These are phyloP conservation scores for Aspergillus amoenus DNA, from an alignment of 2,329 filamentous ascomycete genomes.

Conservation along the genomic window DNA sequence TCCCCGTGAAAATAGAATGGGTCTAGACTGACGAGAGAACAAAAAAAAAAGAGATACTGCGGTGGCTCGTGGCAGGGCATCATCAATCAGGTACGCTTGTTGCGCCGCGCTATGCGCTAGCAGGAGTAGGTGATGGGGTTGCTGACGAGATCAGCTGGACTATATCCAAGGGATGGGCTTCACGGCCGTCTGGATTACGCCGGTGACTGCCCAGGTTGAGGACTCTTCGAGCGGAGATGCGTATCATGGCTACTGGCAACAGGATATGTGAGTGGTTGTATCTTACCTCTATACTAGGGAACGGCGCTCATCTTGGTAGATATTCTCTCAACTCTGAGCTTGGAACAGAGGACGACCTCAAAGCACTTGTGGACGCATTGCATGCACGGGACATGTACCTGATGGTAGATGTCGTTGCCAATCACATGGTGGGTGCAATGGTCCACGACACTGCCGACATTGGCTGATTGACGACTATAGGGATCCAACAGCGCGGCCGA, in stretches of 20 bases:
- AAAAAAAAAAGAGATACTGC: slow-evolving; percentile 38
- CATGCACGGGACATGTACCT: slow-evolving; percentile 60
- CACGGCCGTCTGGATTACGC: slow-evolving; percentile 51
- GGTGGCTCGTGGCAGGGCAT: slow-evolving; percentile 52
- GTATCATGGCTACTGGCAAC: slow-evolving; percentile 54
- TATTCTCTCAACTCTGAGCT: slow-evolving; percentile 58
- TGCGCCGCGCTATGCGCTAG: too few species aligned
- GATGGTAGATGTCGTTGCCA: slow-evolving; percentile 62
- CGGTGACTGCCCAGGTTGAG: slow-evolving; percentile 41
- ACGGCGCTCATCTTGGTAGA: slow-evolving; percentile 31
- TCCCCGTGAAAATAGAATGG: neutral
- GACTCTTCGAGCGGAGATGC: slow-evolving; percentile 40
- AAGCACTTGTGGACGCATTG: slow-evolving; percentile 54
- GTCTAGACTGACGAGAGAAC: neutral
- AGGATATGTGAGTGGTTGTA: slow-evolving; percentile 39
- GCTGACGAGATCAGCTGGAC: slow-evolving; percentile 37
- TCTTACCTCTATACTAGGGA: too few species aligned
- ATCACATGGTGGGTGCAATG: slow-evolving; percentile 48
- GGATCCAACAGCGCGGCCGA: slow-evolving; percentile 47
- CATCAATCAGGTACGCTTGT: slow-evolving; percentile 25
- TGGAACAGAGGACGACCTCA: slow-evolving; percentile 60
- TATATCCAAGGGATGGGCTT: slow-evolving; percentile 52
- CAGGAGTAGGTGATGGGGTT: too few species aligned
- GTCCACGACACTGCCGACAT: too few species aligned
- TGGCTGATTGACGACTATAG: slow-evolving; percentile 13